Evolutionary conservation across 495 filamentous ascomycete species (phyloP), one percentile per base, ranked within the genome.

Genomic region (Recurvomyces mirabilis): DNA sequence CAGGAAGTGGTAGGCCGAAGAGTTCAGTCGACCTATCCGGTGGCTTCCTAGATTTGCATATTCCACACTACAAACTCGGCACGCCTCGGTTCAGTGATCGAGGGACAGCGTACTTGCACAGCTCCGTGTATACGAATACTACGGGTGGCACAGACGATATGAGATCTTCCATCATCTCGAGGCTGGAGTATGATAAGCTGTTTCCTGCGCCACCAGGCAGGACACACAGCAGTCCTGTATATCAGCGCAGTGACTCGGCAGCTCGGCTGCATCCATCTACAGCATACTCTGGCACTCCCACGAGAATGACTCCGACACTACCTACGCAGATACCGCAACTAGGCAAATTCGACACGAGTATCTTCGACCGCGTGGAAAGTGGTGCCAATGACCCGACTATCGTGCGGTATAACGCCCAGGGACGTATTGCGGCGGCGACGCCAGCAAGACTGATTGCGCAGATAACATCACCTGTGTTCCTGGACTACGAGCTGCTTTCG

Each of bases 401-500:
- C 26, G 93, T 98, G 23, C 83, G 86, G 35, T 94, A 93, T 64
- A 77, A 84, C 38, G 54, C 75, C 3, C 77, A 74, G 12, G 77
- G 80, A 29, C 75, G 84, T 41, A 89, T 98, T 21, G 79, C 74
- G 25, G 91, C 93, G 36, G 91, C 93, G 13, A 94, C 87, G 0
- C 87, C 89, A 1, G 82, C 87, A 7, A 79, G 93, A 11, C 75
- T 99, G 25, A 84, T 99, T 34, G 89, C 88, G n/a, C 86, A 99
- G 61, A 93, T 99, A 46, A 96, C 91, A 3, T 96, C 93, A 14
- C 84, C 88, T 15, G 82, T 77, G 37, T 95, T 96, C 60, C 75
- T 99, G 49, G 91, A 99, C 60, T 99, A 99, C 62, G 89, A 96
- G 58, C 74, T 99, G 5, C 73, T 99, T 1, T 95, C 93, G 0